Base-by-base conservation (phyloP, 2,329 filamentous ascomycete genomes). In the Phialocephala subalpina region DNA sequence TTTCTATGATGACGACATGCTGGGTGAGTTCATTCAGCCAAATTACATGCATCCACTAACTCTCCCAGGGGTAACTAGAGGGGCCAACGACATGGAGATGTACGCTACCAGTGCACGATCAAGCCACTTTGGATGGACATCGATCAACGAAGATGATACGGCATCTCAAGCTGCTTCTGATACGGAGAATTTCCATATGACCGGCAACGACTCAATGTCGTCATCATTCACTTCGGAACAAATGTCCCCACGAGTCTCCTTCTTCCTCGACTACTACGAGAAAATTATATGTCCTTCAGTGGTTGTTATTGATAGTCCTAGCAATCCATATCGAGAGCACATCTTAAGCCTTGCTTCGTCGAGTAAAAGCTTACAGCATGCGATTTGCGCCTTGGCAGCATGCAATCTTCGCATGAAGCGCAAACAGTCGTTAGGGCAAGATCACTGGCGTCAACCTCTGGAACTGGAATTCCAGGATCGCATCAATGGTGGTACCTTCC, bases 211-310 rank as follows among this genome's bases (percentile, higher is more conserved):
- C 80, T 73, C 81, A 80, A 73, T 85, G 85, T 82, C 82, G 82
- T 76, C 79, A 70, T 85, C 84, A 75, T 81, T 82, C 82, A 73
- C 78, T 66, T 84, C 84, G 74, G 81, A 91, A n/a, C n/a, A n/a
- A 78, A 81, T 92, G 73, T 89, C 92, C 67, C 88, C 90, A 65
- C 91, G 93, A 75, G 91, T 97, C 82, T 90, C 92, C 70, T 97
- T 92, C 79, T 90, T 97, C 76, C 91, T 97, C 82, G 92, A 97
- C 77, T 97, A 97, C 79, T 97, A 97, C 79, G 91, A 94, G 76
- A 94, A 93, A 78, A 92, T 93, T 75, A 94, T 98, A 81, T 96
- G 94, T 71, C 92, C 93, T 5, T 93, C 93, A 66, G 92, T 97
- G 79, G 94, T 97, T 59, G 92, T 94, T 71, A 94, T 97, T 77